Evolutionary conservation across 2,329 filamentous ascomycete species (phyloP).

Genomic region (Diaporthe batatas): DNA sequence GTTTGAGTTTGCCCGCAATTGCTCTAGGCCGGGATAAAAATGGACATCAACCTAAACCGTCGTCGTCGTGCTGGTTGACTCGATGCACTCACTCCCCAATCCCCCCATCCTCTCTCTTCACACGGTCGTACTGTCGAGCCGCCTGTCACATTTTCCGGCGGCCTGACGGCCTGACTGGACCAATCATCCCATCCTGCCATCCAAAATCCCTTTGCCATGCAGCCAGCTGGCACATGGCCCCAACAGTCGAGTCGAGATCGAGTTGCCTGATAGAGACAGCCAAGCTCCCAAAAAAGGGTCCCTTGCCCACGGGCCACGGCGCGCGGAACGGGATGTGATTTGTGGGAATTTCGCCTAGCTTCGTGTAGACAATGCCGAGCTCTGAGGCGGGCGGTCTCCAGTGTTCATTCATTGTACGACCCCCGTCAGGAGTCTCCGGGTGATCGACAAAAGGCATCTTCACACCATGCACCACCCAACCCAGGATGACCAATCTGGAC

Average conservation of each 20-base stretch:
- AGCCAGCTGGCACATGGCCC: background rate
- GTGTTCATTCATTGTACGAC: too few relatives aligned
- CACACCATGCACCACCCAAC: too few relatives aligned
- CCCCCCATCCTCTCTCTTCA: too few relatives aligned
- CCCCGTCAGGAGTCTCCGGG: too few relatives aligned
- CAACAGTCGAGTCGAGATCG: too few relatives aligned
- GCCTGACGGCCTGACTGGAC: too few relatives aligned
- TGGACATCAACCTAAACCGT: background rate
- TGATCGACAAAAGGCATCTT: too few relatives aligned
- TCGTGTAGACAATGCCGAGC: slow-evolving; percentile 26
- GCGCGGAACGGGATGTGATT: background rate
- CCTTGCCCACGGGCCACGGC: background rate
- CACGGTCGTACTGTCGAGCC: background rate
- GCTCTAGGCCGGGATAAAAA: background rate
- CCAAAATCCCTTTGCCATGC: background rate
- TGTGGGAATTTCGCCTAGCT: slow-evolving; percentile 28
- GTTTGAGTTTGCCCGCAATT: background rate
- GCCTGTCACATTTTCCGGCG: background rate
- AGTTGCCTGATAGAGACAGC: background rate
- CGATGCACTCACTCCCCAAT: background rate
- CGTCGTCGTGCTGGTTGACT: background rate
- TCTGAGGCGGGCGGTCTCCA: background rate
- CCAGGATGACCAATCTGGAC: too few relatives aligned
- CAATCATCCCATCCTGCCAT: background rate
- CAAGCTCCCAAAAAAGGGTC: background rate